Percentiles rank a stretch among this genome's conserved stretches.
Evolutionary conservation across 2,329 filamentous ascomycete genomes (phyloP).

Genomic region (Xylaria sp.): DNA sequence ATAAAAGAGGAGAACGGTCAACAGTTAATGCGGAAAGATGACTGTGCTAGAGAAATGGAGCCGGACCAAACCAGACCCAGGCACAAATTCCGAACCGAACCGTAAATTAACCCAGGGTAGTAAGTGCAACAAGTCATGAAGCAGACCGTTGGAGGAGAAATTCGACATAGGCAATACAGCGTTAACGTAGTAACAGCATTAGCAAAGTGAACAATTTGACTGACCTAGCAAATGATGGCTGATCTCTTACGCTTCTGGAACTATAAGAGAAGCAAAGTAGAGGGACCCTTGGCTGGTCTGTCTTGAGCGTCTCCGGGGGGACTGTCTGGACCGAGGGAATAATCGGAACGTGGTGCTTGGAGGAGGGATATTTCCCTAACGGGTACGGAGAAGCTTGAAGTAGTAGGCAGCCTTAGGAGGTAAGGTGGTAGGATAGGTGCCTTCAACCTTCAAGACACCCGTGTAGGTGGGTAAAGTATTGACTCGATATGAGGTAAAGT

Average conservation of each 20-base stretch:
- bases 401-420: conserved; percentile 6
- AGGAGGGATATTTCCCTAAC: conserved; percentile 34
- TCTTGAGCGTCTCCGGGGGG: conserved; percentile 8
- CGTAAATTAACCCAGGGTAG: conserved; percentile 38
- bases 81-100: conserved; percentile 40
- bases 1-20: conserved; percentile 38
- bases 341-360: conserved; percentile 32
- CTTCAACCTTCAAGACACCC: neutral
- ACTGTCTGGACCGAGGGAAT: conserved; percentile 28
- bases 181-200: neutral
- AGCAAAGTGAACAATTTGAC: conserved; percentile 15
- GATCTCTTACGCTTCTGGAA: conserved; percentile 10
- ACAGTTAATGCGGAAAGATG: conserved; percentile 39
- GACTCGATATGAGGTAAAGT: conserved; percentile 25
- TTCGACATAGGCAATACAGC: conserved; percentile 14
- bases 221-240: conserved; percentile 26
- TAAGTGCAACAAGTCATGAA: conserved; percentile 32
- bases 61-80: conserved; percentile 27
- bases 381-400: conserved; percentile 30
- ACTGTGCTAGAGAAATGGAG: conserved; percentile 40
- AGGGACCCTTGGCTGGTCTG: conserved; percentile 6
- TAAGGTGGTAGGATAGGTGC: conserved; percentile 2
- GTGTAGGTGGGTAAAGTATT: conserved; percentile 20
- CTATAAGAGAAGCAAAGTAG: neutral
- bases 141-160: conserved; percentile 11